phyloP scores from a whole-genome alignment of 768 basidiomycete species.

The Mycena maculata region DNA sequence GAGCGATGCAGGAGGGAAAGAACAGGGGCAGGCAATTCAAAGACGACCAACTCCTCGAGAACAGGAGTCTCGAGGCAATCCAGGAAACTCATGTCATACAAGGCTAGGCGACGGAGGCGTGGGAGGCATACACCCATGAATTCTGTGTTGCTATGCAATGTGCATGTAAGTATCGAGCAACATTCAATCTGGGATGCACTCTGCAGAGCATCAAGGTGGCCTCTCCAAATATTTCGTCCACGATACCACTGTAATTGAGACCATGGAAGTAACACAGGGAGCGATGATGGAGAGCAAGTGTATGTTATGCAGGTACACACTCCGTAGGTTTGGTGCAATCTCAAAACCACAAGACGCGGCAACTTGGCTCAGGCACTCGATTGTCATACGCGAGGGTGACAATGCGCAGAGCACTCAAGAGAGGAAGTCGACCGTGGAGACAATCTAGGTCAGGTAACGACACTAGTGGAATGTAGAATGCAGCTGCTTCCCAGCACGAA shows the following conservation, averaged over 20 bases:
- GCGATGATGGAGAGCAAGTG: not conserved
- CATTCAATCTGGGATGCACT: not conserved
- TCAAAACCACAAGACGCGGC: not conserved
- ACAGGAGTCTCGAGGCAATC: not conserved
- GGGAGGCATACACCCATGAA: not conserved
- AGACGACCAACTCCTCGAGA: conserved; percentile 3
- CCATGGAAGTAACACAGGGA: not conserved
- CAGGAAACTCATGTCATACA: not conserved
- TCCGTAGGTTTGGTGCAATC: not conserved
- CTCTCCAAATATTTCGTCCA: not conserved
- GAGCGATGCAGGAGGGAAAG: conserved; percentile 1
- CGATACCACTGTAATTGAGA: not conserved
- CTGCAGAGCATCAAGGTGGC: conserved; percentile 1
- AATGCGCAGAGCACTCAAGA: not conserved
- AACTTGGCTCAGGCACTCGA: not conserved
- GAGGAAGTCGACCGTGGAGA: not conserved
- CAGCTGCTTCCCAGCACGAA: not conserved
- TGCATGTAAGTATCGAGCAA: not conserved
- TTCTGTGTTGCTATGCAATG: not conserved
- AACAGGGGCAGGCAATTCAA: not conserved
- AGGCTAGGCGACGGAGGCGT: not conserved
- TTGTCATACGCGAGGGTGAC: not conserved
- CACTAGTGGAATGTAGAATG: not conserved
- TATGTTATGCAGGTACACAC: not conserved
- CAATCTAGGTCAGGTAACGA: not conserved